These are phyloP conservation scores for Thelonectria blattea DNA, from an alignment of 2,329 filamentous ascomycete genomes.

Conservation along the genomic window DNA sequence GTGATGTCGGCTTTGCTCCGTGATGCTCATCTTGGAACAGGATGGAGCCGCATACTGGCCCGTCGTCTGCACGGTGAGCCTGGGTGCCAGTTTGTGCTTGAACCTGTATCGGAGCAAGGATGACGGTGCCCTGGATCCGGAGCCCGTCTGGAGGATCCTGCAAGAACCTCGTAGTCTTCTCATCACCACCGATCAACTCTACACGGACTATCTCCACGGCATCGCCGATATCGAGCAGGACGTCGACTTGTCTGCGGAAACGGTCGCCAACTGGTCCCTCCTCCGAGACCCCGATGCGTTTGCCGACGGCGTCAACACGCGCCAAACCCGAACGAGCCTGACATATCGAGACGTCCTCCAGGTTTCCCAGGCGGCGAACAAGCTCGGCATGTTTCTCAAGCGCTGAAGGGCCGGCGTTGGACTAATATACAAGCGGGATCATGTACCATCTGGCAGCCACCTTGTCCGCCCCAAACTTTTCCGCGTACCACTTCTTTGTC, in stretches of 20 bases:
- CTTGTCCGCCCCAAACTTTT: conserved; percentile 72
- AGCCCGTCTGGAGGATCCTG: conserved; percentile 65
- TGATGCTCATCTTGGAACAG: conserved; percentile 47
- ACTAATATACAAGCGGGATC: conserved; percentile 71
- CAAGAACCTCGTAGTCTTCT: conserved; percentile 86
- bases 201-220: conserved; percentile 75
- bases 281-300: conserved; percentile 58
- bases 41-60: conserved; percentile 88
- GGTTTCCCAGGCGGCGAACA: conserved; percentile 75
- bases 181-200: conserved; percentile 72
- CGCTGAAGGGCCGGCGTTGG: conserved; percentile 40
- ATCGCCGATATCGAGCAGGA: conserved; percentile 73
- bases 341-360: conserved; percentile 88
- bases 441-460: conserved; percentile 74
- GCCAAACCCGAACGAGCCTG: conserved; percentile 71
- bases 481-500: conserved; percentile 79
- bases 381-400: conserved; percentile 60
- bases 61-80: conserved; percentile 87
- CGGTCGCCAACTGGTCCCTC: conserved; percentile 75
- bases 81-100: conserved; percentile 79
- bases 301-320: conserved; percentile 59
- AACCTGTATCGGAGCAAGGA: conserved; percentile 73
- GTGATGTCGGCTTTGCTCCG: conserved; percentile 15
- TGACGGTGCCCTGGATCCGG: conserved; percentile 61
- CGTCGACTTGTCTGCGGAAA: conserved; percentile 63